These are phyloP conservation scores for Crucibulum parvulum DNA, from an alignment of 1,284 basidiomycete species.

Conservation along the genomic window DNA sequence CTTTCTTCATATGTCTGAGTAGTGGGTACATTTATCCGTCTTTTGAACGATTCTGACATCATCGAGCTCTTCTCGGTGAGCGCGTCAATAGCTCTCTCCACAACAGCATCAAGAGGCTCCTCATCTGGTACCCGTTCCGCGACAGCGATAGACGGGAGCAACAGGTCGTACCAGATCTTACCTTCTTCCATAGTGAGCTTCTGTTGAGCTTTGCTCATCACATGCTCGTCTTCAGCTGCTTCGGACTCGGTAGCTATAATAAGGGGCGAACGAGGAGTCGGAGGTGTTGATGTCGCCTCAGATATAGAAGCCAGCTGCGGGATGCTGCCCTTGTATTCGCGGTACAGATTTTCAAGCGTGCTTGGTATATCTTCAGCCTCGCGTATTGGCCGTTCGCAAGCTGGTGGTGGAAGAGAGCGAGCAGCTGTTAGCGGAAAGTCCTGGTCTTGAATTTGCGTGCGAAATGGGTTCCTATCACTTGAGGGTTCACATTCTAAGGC, in stretches of 20 bases:
- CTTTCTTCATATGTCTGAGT: slow-evolving; percentile 67
- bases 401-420: background rate
- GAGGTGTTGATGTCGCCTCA: slow-evolving; percentile 15
- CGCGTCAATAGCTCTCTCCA: slow-evolving; percentile 32
- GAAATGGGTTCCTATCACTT: background rate
- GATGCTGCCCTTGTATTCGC: slow-evolving; percentile 56
- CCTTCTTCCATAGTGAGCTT: slow-evolving; percentile 69
- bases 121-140: background rate
- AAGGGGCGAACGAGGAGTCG: slow-evolving; percentile 8
- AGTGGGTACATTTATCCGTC: slow-evolving; percentile 65
- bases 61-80: slow-evolving; percentile 57
- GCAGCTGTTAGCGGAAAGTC: slow-evolving; percentile 1
- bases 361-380: slow-evolving; percentile 23
- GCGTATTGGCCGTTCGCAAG: no score
- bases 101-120: background rate
- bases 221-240: slow-evolving; percentile 50
- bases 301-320: slow-evolving; percentile 50
- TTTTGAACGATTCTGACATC: slow-evolving; percentile 68
- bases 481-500: no score
- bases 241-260: slow-evolving; percentile 26
- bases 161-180: slow-evolving; percentile 58
- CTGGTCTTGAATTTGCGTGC: slow-evolving; percentile 3
- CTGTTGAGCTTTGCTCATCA: slow-evolving; percentile 70
- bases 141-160: background rate
- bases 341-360: slow-evolving; percentile 52